Conservation (phyloP, 2,329 filamentous ascomycete species). For the Neonectria ditissima region DNA sequence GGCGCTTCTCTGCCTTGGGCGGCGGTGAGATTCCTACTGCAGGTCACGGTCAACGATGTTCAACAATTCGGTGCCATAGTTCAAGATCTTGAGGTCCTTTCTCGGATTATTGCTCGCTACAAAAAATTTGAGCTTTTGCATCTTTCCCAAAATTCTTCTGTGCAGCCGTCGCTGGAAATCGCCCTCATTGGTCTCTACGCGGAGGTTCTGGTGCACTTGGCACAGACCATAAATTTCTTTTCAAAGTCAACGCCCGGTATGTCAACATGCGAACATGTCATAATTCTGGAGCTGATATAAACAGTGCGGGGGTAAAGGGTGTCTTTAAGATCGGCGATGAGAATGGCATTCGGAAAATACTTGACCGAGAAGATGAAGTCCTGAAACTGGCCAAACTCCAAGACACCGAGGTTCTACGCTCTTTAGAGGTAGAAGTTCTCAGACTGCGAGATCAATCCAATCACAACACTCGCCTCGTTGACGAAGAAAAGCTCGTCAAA, state of each 20-base stretch:
- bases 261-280: neutral
- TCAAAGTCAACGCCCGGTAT: neutral
- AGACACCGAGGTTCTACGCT: neutral
- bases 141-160: neutral
- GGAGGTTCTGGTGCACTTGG: conserved; percentile 3
- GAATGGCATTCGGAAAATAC: neutral
- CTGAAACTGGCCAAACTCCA: conserved; percentile 2
- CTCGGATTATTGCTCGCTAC: neutral
- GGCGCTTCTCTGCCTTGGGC: neutral
- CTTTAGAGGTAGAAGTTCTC: neutral
- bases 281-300: neutral
- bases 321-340: neutral
- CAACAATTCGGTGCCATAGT: too few relatives aligned
- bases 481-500: neutral
- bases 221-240: conserved; percentile 1
- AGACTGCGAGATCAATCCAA: conserved; percentile 4
- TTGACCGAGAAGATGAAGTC: neutral
- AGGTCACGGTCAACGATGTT: too few relatives aligned
- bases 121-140: neutral
- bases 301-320: neutral
- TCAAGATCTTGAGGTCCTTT: too few relatives aligned
- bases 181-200: neutral
- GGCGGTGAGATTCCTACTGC: too few relatives aligned
- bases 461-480: neutral
- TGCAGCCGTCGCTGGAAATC: neutral